A percentile compares a stretch with the other conserved stretches of the same genome.
phyloP scores from a whole-genome alignment of 768 basidiomycete genomes.

The Podaxis sp. region DNA sequence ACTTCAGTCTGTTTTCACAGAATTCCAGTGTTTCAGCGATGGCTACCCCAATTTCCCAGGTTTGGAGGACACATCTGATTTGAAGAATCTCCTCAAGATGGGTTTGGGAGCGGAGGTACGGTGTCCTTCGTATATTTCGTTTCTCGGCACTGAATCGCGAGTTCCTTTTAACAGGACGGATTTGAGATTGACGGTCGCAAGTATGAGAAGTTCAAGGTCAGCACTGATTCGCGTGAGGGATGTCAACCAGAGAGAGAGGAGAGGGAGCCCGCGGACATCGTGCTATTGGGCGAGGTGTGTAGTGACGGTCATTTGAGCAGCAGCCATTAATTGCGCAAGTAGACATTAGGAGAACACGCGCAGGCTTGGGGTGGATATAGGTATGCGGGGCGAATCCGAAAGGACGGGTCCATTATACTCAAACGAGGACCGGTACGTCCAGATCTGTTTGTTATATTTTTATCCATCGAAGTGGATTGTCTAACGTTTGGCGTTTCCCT shows the following conservation, averaged over 20 bases:
- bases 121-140: neutral
- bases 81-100: neutral
- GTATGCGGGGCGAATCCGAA: constrained; percentile 57
- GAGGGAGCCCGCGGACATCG: constrained; percentile 28
- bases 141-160: neutral
- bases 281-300: constrained; percentile 44
- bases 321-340: constrained; percentile 17
- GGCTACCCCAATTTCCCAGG: constrained; percentile 13
- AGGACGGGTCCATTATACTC: constrained; percentile 60
- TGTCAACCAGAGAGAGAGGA: constrained; percentile 5
- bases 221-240: neutral
- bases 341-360: constrained; percentile 57
- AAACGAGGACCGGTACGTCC: constrained; percentile 59
- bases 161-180: neutral
- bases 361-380: constrained; percentile 67
- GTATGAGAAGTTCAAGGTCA: constrained; percentile 17
- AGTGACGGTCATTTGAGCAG: neutral
- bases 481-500: constrained; percentile 12
- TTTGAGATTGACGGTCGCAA: constrained; percentile 16
- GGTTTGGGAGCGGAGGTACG: constrained; percentile 5
- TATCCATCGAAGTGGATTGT: neutral
- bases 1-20: constrained; percentile 25
- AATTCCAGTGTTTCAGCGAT: constrained; percentile 21
- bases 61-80: neutral
- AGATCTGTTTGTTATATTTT: neutral